Evolutionary conservation across 306 rosid genomes (phyloP), one percentile per base, ranked within the genome.

Genomic region (Vachellia collinsii): DNA sequence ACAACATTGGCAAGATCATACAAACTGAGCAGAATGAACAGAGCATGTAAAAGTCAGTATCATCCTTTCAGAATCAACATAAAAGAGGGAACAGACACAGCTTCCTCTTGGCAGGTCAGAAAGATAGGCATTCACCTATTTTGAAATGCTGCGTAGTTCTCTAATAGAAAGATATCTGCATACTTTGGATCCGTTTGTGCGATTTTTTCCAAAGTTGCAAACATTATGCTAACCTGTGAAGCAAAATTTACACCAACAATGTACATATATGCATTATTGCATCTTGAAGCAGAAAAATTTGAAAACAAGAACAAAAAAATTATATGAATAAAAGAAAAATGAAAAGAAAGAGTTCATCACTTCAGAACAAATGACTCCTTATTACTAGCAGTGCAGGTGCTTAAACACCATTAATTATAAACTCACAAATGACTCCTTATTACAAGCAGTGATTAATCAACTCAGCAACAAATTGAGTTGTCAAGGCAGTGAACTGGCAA

Each of bases 1-100:
- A 95, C 99, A 77, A 95, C 92, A 79, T 95, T 95, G 88, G 99
- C 99, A 5, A 95, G 89, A 90, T 95, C 99, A 86, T 95, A 95
- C 90, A 95, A 88, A 85, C 99, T 95, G 79, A 58, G 79, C 66
- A 82, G 78, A 77, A 71, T 54, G 79, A 63, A 79, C 68, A 80
- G 80, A 77, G 65, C 42, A 48, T 38, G 50, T 74, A 54, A 76
- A 77, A 53, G 23, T 72, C 74, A 69, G 12, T 78, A 36, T 50
- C 66, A 25, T 72, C 77, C 79, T 79, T 68, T 65, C 71, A 72
- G 73, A 82, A 73, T 53, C 46, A 82, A 76, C 66, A 48, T 56
- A 80, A 63, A 56, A 19, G 54, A 38, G 76, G 36, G 38, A 79
- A 63, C 48, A 22, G 58, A 62, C 48, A 47, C 34, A 17, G 44